Base-by-base conservation (phyloP, 345 rosid genomes). In the Angophora floribunda region DNA sequence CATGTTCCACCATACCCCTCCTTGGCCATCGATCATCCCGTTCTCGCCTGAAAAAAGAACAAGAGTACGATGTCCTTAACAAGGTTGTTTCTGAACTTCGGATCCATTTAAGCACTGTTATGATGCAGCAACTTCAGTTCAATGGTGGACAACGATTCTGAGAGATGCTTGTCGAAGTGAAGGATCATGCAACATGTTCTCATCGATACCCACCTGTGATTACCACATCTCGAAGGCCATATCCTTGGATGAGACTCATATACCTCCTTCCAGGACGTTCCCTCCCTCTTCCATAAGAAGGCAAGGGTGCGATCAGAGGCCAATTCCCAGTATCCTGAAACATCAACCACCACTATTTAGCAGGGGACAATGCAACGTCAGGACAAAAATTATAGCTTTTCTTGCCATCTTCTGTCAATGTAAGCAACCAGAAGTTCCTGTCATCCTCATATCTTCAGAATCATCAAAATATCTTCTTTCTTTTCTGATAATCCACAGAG, bases 11-110 rank as follows among this genome's bases (percentile, higher is more conserved):
- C 97, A 96, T 28, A 92, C 87, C 11, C 89, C 91, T 41, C 95
- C 96, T 89, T 94, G 96, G 11, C 96, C 96, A 86, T 96, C 95
- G 32, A 95, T 92, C 13, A 94, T 94, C 85, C 98, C 97, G 26
- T 94, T 94, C 90, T 93, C 91, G 79, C 97, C 96, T 96, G 75
- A 52, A 86, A 53, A 36, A 44, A 85, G 55, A 51, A 41, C 52
- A 78, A 49, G 22, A 4, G 8, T 4, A 47, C 8, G 1, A 51
- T 75, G 22, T 41, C 82, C 84, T 75, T 21, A 5, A 19, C 28
- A 75, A 41, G 28, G 15, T 75, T 17, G 47, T 70, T 75, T 75
- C 28, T 6, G 84, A 75, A 41, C 28, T 36, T 75, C 9, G 82
- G 82, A 41, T 41, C 45, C 80, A 3, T 75, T 41, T 75, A 41